Percentiles rank a stretch among this genome's conserved stretches.
Conservation (phyloP, 176 grass and related monocot genomes). For the Carex cristatella region DNA sequence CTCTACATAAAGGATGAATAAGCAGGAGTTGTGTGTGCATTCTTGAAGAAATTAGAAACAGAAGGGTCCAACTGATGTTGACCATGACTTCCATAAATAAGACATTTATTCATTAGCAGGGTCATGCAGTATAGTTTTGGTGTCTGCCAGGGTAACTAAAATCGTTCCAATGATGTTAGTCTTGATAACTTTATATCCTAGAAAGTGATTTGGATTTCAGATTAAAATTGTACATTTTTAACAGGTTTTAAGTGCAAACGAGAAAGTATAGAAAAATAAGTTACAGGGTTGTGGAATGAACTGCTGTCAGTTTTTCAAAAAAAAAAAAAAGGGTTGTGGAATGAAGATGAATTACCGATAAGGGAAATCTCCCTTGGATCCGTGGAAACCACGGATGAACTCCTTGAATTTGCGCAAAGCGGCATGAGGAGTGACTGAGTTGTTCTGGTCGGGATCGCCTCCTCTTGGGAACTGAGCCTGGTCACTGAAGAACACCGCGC, state of each 20-base stretch:
- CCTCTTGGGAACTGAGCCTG: conserved; percentile 90
- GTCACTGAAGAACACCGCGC: conserved; percentile 97
- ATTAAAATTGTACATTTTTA: background rate
- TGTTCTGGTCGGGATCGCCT: conserved; percentile 61
- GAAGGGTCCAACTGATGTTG: background rate
- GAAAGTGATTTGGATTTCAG: background rate
- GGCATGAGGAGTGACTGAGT: conserved; percentile 56
- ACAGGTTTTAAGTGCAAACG: background rate
- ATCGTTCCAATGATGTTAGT: background rate
- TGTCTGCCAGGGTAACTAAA: background rate
- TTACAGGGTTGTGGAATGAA: background rate
- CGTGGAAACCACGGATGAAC: conserved; percentile 81
- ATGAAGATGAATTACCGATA: conserved; percentile 46
- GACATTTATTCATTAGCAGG: background rate
- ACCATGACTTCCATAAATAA: background rate
- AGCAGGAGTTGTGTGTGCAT: background rate
- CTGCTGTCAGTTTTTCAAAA: too few species aligned
- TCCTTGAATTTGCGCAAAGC: conserved; percentile 99
- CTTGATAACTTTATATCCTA: background rate
- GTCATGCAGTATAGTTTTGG: background rate
- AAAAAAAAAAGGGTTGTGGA: background rate
- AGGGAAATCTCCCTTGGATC: conserved; percentile 78
- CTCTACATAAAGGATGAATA: background rate
- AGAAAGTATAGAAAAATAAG: background rate
- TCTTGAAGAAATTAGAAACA: background rate